Conservation (phyloP, 176 grass and related monocot species). For the Miscanthus lutarioriparius region DNA sequence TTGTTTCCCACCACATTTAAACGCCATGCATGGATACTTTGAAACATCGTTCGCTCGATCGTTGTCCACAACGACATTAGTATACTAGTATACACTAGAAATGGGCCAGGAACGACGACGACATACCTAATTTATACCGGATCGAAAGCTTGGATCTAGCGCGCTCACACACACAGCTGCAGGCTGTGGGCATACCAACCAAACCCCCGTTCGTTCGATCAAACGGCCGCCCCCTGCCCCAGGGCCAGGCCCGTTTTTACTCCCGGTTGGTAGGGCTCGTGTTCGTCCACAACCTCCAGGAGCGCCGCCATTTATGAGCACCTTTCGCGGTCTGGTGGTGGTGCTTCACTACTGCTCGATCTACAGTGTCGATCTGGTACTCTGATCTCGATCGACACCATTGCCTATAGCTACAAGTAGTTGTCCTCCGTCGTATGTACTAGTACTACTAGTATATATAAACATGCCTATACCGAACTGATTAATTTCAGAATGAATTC, state of each 20-base stretch:
- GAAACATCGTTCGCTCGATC: too few species aligned
- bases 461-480: not conserved
- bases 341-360: not conserved
- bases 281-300: not conserved
- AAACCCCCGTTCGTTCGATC: not conserved
- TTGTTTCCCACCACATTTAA: not conserved
- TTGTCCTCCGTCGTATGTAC: too few species aligned
- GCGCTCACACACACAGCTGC: too few species aligned
- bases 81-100: not conserved
- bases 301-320: slow-evolving; percentile 37
- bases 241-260: not conserved
- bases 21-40: not conserved
- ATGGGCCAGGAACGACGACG: not conserved
- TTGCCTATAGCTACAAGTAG: too few species aligned
- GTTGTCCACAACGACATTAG: not conserved
- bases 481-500: not conserved
- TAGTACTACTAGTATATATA: too few species aligned
- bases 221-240: not conserved
- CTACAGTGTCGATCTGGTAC: not conserved
- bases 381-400: not conserved
- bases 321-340: not conserved
- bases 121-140: not conserved
- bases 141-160: slow-evolving; percentile 23
- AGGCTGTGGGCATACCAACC: too few species aligned
- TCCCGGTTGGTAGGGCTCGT: slow-evolving; percentile 37